phyloP scores from a whole-genome alignment of 768 basidiomycete species.

The Russula griseocarnosa region DNA sequence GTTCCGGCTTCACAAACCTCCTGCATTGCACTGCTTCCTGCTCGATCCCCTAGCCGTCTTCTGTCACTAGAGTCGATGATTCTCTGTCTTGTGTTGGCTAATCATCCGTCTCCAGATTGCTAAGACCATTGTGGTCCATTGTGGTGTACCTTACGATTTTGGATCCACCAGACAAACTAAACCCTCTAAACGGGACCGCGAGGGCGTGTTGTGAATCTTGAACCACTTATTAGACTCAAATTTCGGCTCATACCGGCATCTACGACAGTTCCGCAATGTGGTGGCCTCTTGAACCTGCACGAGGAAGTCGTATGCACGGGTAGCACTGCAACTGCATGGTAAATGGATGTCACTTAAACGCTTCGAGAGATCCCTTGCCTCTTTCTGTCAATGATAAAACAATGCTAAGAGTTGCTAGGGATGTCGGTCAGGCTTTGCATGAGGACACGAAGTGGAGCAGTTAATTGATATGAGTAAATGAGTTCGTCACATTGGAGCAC shows the following conservation, averaged over 20 bases:
- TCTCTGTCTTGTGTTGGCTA: no score
- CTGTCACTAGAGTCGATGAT: not conserved
- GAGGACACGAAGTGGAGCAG: not conserved
- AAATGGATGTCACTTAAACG: not conserved
- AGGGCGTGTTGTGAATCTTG: not conserved
- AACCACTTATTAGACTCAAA: not conserved
- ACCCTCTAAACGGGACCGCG: not conserved
- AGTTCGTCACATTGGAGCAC: not conserved
- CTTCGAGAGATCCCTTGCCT: not conserved
- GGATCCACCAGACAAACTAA: not conserved
- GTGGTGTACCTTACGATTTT: not conserved
- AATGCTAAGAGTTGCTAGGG: not conserved
- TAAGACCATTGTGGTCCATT: not conserved
- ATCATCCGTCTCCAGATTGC: not conserved
- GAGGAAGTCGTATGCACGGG: slow-evolving; percentile 12
- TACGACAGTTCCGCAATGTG: slow-evolving; percentile 1
- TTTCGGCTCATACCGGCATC: not conserved
- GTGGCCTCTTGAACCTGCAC: slow-evolving; percentile 2
- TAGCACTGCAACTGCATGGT: slow-evolving; percentile 12
- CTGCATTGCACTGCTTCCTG: not conserved
- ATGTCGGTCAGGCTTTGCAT: not conserved
- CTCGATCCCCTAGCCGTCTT: not conserved
- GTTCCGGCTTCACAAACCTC: not conserved
- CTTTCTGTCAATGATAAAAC: not conserved
- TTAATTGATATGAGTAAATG: not conserved